These are phyloP conservation scores for Colletotrichum sidae DNA, from an alignment of 2,329 filamentous ascomycete genomes.

Conservation along the genomic window DNA sequence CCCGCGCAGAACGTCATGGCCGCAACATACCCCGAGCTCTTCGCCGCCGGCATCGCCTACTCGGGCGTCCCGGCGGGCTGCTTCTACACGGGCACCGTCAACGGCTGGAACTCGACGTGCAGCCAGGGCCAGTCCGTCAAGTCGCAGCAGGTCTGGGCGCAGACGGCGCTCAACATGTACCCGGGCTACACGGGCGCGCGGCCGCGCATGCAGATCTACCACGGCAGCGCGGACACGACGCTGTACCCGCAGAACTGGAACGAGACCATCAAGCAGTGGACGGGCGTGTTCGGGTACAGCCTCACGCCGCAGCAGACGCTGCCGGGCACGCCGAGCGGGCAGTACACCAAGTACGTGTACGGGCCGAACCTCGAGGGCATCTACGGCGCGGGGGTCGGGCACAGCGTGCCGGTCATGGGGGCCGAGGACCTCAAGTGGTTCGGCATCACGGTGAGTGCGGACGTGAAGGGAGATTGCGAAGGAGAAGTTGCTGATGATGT, in stretches of 20 bases:
- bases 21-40: constrained; percentile 60
- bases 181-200: constrained; percentile 61
- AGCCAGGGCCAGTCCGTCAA: constrained; percentile 56
- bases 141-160: constrained; percentile 60
- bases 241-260: constrained; percentile 65
- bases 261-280: constrained; percentile 69
- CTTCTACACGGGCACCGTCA: constrained; percentile 53
- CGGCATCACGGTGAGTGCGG: constrained; percentile 29
- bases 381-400: constrained; percentile 46
- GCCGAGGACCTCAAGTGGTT: constrained; percentile 43
- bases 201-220: constrained; percentile 69
- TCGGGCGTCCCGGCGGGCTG: constrained; percentile 58
- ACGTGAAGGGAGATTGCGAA: background rate
- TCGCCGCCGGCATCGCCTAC: constrained; percentile 57
- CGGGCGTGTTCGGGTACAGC: constrained; percentile 57
- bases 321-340: constrained; percentile 44
- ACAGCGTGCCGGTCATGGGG: constrained; percentile 47
- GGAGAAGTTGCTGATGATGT: no score
- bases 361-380: constrained; percentile 48
- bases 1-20: constrained; percentile 54
- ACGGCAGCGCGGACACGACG: constrained; percentile 63
- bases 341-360: constrained; percentile 47
- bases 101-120: constrained; percentile 64
- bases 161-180: constrained; percentile 58
- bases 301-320: constrained; percentile 43